A percentile compares a stretch with the other conserved stretches of the same genome.
These are phyloP conservation scores for Solioccasus polychromus DNA, from an alignment of 768 basidiomycete species.

Conservation along the genomic window DNA sequence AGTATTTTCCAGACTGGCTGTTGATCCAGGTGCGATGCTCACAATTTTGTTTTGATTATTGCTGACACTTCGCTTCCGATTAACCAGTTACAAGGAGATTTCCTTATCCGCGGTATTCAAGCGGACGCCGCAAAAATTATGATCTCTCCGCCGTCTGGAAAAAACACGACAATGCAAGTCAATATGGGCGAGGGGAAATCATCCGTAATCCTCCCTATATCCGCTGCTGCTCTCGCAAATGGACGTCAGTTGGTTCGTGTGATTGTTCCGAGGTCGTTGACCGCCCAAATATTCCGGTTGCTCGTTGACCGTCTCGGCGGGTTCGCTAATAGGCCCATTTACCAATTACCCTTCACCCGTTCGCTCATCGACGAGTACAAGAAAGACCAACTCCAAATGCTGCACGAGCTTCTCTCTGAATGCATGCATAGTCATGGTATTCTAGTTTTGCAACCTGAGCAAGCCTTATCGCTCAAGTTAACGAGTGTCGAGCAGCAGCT, in stretches of 20 bases:
- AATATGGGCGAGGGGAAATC: too few species aligned
- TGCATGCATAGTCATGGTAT: not conserved
- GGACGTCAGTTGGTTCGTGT: not conserved
- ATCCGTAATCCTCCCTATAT: not conserved
- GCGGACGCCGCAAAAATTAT: constrained; percentile 33
- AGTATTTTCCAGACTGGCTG: constrained; percentile 36
- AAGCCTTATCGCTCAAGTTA: not conserved
- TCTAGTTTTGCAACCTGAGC: not conserved
- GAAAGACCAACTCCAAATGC: not conserved
- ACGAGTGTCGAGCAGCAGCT: not conserved
- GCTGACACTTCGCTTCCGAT: not conserved
- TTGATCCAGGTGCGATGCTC: constrained; percentile 35
- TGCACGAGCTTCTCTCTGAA: not conserved
- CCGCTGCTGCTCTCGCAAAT: not conserved
- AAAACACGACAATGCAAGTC: constrained; percentile 39
- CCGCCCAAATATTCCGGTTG: constrained; percentile 27
- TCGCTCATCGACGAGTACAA: not conserved
- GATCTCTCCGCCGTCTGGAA: constrained; percentile 34
- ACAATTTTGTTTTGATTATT: not conserved
- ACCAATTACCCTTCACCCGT: constrained; percentile 3
- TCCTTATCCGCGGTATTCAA: not conserved
- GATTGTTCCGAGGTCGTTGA: not conserved
- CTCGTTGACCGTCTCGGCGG: constrained; percentile 39
- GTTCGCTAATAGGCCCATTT: constrained; percentile 20
- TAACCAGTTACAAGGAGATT: constrained; percentile 28